These are phyloP conservation scores for Hypoxylon sp. DNA, from an alignment of 2,329 filamentous ascomycete genomes.

Conservation along the genomic window DNA sequence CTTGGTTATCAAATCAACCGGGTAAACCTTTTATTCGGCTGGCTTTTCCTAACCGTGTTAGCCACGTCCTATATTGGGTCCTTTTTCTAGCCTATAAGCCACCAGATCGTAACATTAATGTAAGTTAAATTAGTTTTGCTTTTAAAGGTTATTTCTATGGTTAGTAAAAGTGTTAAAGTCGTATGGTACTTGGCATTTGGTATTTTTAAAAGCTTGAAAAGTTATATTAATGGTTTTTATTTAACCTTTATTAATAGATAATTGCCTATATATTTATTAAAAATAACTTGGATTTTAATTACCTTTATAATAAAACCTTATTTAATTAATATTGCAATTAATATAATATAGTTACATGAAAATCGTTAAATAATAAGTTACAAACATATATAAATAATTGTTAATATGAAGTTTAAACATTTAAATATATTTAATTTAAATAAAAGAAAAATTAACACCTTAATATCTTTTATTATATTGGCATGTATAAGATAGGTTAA, in stretches of 20 bases:
- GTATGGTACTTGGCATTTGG: no score
- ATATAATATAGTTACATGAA: not conserved
- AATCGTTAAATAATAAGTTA: not conserved
- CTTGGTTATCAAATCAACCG: no score
- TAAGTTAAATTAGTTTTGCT: no score
- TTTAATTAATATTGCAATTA: not conserved
- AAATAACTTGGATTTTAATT: not conserved
- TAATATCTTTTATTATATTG: not conserved
- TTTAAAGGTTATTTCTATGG: not conserved
- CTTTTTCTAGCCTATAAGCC: no score
- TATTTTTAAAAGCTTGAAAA: not conserved
- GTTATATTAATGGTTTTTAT: not conserved
- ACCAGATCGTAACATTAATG: no score
- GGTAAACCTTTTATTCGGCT: no score
- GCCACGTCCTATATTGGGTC: no score
- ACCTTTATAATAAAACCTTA: not conserved
- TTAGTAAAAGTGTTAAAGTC: not conserved
- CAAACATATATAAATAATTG: not conserved
- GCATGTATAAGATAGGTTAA: no score
- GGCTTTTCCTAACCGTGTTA: no score
- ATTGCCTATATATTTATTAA: not conserved
- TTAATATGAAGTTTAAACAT: not conserved
- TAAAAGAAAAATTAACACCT: not conserved
- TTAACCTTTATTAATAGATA: not conserved
- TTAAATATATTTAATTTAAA: not conserved